Base-by-base conservation (phyloP, 1,139 yeast species). In the Geotrichum citri-aurantii region DNA sequence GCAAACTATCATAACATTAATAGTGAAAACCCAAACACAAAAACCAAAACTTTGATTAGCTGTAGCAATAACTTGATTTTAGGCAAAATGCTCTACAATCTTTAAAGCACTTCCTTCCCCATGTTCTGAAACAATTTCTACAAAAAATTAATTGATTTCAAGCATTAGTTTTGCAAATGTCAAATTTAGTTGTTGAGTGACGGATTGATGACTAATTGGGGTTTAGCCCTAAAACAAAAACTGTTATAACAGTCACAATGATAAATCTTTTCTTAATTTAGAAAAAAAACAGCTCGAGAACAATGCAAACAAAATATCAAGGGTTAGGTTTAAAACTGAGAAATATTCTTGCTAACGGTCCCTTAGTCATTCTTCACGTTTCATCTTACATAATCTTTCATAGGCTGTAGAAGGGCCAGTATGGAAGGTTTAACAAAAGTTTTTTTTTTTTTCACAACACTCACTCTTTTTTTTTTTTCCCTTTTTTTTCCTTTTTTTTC, bases 371-470 rank as follows among this genome's bases (percentile, higher is more conserved):
- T n/a, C 7, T n/a, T 37, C 14, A 10, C 19, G 14, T 8, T 10
- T n/a, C 8, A n/a, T n/a, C n/a, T 37, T 37, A 37, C 44, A 37
- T 37, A 37, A 37, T 19, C n/a, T 7, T 14, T 6, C 17, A 47
- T 10, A 14, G 27, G 49, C 27, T 19, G 7, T 47, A 17, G 19
- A 19, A 24, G 40, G 33, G 19, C 29, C 7, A 48, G 17, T 21
- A 44, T 26, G 19, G 47, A 24, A 17, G 33, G 24, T 17, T 29
- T 49, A 51, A 19, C 19, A 40, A n/a, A 23, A 40, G 24, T 44
- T 49, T 51, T 57, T 53, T 57, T 53, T 44, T 53, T 53, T 29
- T 33, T 53, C 49, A 47, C 56, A 50, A 53, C 54, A 26, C 49
- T 33, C 54, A 49, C 51, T 49, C 55, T 47, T 51, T 48, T 26